phyloP scores from a whole-genome alignment of 805 yeast species.

The Candida loeiensis region DNA sequence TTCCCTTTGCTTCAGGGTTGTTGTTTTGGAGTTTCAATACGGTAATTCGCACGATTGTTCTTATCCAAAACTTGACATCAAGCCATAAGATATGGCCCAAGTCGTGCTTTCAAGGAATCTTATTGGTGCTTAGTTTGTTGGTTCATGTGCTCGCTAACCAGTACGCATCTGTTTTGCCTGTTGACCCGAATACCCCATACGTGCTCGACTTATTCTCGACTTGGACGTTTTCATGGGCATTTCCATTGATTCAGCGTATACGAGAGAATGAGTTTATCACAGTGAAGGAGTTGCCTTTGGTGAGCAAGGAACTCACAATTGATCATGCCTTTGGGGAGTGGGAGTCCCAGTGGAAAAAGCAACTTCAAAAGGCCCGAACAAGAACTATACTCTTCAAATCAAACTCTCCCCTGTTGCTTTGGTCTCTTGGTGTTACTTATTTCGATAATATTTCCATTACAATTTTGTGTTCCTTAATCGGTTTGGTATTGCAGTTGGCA shows the following conservation, averaged over 20 bases:
- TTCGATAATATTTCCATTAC: conserved; percentile 11
- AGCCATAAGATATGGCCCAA: too few species aligned
- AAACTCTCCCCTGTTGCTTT: conserved; percentile 19
- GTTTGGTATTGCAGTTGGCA: conserved; percentile 19
- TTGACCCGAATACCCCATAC: conserved; percentile 19
- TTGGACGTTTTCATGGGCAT: conserved; percentile 26
- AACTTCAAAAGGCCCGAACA: conserved; percentile 13
- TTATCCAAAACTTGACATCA: too few species aligned
- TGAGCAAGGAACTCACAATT: conserved; percentile 8
- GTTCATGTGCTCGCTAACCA: conserved; percentile 17
- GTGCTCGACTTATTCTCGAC: conserved; percentile 20
- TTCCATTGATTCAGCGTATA: conserved; percentile 23
- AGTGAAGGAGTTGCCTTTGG: conserved; percentile 16
- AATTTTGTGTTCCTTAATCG: conserved; percentile 19
- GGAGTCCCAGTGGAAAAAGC: conserved; percentile 21
- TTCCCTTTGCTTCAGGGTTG: too few species aligned
- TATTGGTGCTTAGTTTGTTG: conserved; percentile 12
- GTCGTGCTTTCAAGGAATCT: conserved; percentile 11
- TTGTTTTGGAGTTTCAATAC: too few species aligned
- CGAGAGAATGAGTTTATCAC: conserved; percentile 21
- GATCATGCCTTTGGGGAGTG: conserved; percentile 19
- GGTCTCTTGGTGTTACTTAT: conserved; percentile 19
- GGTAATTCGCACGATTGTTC: too few species aligned
- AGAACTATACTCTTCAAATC: conserved; percentile 7
- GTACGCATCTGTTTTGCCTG: conserved; percentile 21